Evolutionary conservation across 495 filamentous ascomycete genomes (phyloP).

Genomic region (Talaromyces liani): DNA sequence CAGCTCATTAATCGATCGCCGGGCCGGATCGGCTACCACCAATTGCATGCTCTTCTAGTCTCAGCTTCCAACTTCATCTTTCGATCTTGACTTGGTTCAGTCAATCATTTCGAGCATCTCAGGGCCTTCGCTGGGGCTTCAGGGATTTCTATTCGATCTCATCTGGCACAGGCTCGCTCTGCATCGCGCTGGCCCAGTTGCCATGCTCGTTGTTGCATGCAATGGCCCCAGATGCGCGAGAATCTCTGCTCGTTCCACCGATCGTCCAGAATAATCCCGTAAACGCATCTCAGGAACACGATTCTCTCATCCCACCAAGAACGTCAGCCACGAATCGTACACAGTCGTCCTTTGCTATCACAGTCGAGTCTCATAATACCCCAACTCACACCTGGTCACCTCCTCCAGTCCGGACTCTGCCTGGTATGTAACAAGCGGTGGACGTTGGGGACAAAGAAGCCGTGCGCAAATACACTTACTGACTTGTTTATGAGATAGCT

Average conservation of each 20-base stretch:
- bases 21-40: background rate
- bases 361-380: background rate
- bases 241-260: slow-evolving; percentile 12
- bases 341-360: background rate
- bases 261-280: background rate
- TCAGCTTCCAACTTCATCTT: background rate
- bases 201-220: slow-evolving; percentile 19
- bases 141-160: background rate
- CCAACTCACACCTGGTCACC: background rate
- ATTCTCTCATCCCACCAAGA: slow-evolving; percentile 1
- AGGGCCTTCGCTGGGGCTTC: background rate
- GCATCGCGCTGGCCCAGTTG: slow-evolving; percentile 14
- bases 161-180: background rate
- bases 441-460: background rate
- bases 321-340: background rate
- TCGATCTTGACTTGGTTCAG: background rate
- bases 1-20: background rate
- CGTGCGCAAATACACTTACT: background rate
- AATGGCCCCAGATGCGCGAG: slow-evolving; percentile 29
- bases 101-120: background rate
- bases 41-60: background rate
- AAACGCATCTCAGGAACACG: slow-evolving; percentile 6
- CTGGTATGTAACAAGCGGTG: slow-evolving; percentile 15
- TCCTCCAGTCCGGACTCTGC: slow-evolving; percentile 25
- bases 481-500: slow-evolving; percentile 20